These are phyloP conservation scores for Halenospora varia DNA, from an alignment of 495 filamentous ascomycete species.

Conservation along the genomic window DNA sequence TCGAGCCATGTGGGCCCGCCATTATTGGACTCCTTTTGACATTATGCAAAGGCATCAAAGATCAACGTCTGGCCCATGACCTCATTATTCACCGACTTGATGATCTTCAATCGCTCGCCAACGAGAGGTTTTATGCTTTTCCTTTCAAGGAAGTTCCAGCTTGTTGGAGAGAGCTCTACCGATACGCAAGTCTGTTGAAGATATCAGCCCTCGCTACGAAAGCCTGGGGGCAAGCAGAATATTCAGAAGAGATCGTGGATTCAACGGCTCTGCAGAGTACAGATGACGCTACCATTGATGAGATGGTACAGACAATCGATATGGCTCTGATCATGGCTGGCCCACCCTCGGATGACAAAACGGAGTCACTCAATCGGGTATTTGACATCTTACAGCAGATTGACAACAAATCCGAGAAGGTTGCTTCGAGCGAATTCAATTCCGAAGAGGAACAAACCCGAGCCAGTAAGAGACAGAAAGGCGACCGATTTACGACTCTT, in stretches of 20 bases:
- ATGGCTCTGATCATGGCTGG: slow-evolving; percentile 81
- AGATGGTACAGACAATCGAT: slow-evolving; percentile 57
- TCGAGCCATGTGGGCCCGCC: neutral
- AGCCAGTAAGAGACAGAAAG: slow-evolving; percentile 27
- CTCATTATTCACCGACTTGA: slow-evolving; percentile 34
- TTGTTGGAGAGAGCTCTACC: slow-evolving; percentile 76
- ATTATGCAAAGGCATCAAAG: neutral
- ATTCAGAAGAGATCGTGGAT: slow-evolving; percentile 3
- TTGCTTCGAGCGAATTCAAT: neutral
- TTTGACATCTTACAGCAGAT: slow-evolving; percentile 41
- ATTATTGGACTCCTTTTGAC: neutral
- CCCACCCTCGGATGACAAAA: slow-evolving; percentile 43
- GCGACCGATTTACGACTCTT: neutral
- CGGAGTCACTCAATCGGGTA: slow-evolving; percentile 50
- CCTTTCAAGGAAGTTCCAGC: slow-evolving; percentile 69
- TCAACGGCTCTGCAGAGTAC: neutral
- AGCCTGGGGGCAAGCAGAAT: slow-evolving; percentile 8
- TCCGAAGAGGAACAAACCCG: neutral
- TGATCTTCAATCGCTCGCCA: slow-evolving; percentile 39
- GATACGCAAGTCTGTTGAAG: slow-evolving; percentile 69
- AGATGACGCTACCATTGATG: slow-evolving; percentile 10
- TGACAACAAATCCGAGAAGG: neutral
- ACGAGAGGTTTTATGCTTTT: slow-evolving; percentile 66
- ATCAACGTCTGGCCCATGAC: neutral
- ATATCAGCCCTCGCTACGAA: slow-evolving; percentile 38